Evolutionary conservation across 805 yeast species (phyloP).

Genomic region (Yarrowia porcina): DNA sequence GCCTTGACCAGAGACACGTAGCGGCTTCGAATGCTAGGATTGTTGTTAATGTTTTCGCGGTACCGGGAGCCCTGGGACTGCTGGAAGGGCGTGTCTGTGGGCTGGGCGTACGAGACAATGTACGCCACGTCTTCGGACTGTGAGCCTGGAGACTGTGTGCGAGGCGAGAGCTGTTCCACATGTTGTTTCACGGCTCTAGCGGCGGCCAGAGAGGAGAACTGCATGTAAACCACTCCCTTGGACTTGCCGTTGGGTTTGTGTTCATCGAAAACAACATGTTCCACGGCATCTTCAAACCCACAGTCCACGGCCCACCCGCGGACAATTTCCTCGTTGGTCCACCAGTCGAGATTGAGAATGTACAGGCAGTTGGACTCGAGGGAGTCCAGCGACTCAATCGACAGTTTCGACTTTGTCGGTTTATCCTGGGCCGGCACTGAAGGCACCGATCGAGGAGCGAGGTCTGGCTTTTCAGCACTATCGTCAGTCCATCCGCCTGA

Average conservation of each 20-base stretch:
- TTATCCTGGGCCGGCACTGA: background rate
- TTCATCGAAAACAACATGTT: slow-evolving; percentile 30
- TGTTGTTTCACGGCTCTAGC: slow-evolving; percentile 27
- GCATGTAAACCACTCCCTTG: slow-evolving; percentile 30
- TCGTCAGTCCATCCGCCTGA: background rate
- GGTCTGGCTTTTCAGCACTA: background rate
- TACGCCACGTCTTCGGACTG: slow-evolving; percentile 19
- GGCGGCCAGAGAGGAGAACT: slow-evolving; percentile 23
- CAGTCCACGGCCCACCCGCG: slow-evolving; percentile 30
- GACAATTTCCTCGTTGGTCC: slow-evolving; percentile 32
- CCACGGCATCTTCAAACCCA: slow-evolving; percentile 7
- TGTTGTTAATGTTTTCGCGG: slow-evolving; percentile 17
- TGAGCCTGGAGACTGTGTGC: slow-evolving; percentile 24
- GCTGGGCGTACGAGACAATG: slow-evolving; percentile 29
- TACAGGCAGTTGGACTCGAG: slow-evolving; percentile 11
- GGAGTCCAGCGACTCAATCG: background rate
- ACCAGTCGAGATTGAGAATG: slow-evolving; percentile 30
- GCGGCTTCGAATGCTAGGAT: slow-evolving; percentile 1
- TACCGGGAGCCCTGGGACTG: background rate
- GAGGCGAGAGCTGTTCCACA: slow-evolving; percentile 23
- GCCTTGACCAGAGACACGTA: background rate
- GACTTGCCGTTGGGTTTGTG: slow-evolving; percentile 32
- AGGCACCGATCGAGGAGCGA: background rate
- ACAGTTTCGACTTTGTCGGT: background rate
- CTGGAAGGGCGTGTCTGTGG: slow-evolving; percentile 22